These are phyloP conservation scores for Capsella rubella DNA, from an alignment of 441 rosid genomes.

Conservation along the genomic window DNA sequence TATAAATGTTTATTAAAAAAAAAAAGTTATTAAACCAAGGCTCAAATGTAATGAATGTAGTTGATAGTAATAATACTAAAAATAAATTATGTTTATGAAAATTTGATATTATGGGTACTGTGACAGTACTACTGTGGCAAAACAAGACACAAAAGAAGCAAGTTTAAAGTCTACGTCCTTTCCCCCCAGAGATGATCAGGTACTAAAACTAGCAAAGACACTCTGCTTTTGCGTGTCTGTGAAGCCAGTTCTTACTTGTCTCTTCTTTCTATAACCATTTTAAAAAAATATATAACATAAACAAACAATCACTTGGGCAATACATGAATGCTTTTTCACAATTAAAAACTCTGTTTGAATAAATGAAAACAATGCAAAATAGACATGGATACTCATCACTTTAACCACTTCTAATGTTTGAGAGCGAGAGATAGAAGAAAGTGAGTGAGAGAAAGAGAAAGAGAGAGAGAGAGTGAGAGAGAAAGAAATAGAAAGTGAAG, in stretches of 20 bases:
- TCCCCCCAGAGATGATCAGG: neutral
- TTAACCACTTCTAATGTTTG: conserved; percentile 13
- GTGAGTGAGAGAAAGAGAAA: neutral
- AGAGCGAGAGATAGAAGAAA: neutral
- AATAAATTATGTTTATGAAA: too few relatives aligned
- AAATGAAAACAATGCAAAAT: neutral
- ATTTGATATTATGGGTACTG: too few relatives aligned
- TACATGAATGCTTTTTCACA: conserved; percentile 3
- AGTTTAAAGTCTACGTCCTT: neutral
- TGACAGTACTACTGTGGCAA: too few relatives aligned
- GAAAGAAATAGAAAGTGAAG: neutral
- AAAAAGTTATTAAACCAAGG: neutral
- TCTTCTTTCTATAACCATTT: neutral
- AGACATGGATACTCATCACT: conserved; percentile 2
- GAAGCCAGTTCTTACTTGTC: conserved; percentile 16
- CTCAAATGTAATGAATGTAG: neutral
- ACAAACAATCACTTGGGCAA: neutral
- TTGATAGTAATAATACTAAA: neutral
- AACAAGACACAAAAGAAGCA: neutral
- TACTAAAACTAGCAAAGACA: conserved; percentile 25
- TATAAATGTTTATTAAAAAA: neutral
- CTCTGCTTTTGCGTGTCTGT: conserved; percentile 29
- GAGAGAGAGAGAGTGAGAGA: too few relatives aligned
- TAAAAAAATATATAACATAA: neutral
- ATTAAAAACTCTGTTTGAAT: neutral